Base-by-base conservation (phyloP, 2,329 filamentous ascomycete genomes). In the Cladobotryum protrusum region DNA sequence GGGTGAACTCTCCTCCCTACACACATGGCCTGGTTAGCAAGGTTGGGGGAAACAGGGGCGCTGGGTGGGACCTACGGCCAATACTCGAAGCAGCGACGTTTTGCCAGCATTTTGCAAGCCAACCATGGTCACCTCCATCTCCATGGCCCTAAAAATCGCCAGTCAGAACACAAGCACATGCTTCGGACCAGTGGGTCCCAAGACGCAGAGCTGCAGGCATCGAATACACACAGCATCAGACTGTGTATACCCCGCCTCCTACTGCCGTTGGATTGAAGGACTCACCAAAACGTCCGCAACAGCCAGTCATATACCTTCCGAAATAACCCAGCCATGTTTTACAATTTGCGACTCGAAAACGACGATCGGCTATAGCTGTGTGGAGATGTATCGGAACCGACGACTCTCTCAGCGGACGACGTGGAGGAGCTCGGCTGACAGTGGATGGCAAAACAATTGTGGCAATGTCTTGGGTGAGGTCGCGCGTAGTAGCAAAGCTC, bases 121-220 rank as follows among this genome's bases (percentile, higher is more conserved):
- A 68, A 99, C 92, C 86, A 99, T 95, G 60, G 93, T 97, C 67
- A 99, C 92, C 73, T 99, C 93, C 91, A 99, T 96, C 76, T 99
- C 93, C 59, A 91, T 95, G 60, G 92, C 90, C 93, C 92, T 96
- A 58, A 13, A 29, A 37, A 43, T 43, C 43, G 32, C 35, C 33
- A 15, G 43, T 48, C 46, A 57, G 47, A 52, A 41, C 13, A 43
- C 43, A 52, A 44, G 24, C 50, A 40, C 45, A 49, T 33, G 45
- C 29, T 43, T 48, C 55, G 40, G 45, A 49, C 49, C 37, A 45
- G 9, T 17, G 24, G 35, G 34, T 36, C 13, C 20, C 19, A 14
- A 36, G 34, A 18, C 35, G n/a, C 17, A 13, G 17, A 19, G 24
- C 24, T 6, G 41, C 49, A 8, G 18, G 44, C 24, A 39, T 15